Evolutionary conservation across 371 early-diverging fungal genomes (phyloP), one percentile per base, ranked within the genome.

Genomic region (Basidiobolus meristosporus): DNA sequence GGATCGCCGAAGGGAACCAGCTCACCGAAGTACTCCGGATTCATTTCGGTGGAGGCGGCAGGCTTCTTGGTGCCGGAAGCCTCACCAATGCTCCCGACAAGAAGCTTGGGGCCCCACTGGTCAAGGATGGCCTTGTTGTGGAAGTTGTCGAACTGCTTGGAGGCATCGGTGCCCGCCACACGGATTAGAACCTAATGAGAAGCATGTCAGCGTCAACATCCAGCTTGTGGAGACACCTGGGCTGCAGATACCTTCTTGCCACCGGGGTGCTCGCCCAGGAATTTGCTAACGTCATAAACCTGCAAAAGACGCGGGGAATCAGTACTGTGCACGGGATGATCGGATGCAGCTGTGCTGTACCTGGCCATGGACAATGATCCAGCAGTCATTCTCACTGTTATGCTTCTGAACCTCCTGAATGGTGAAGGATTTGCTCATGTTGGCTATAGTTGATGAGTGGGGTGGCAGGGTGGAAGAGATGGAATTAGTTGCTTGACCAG

Each of bases 181-280:
- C 79, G 81, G 29, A 81, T 43, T 2, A 85, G 52, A 33, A 85
- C 69, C 54, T 82, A n/a, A 70, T 46, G 69, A 39, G 17, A 38
- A 35, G 19, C 36, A 38, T 15, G 44, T 33, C 22, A 39, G 38
- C 7, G 4, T 5, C 5, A 6, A 39, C 26, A 12, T 30, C 29
- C 9, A 7, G 34, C 11, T 4, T 16, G 21, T 19, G 7, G 22
- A 7, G 22, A 30, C 15, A 12, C 26, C 11, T n/a, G n/a, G 18
- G 3, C 1, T 4, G 12, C 3, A 28, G 7, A 7, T 16, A 54
- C 56, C 37, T 55, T 59, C 45, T 59, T 62, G 18, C 90, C 90
- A 36, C 93, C 95, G 2, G 95, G 95, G 51, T 93, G 92, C 41
- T 74, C 82, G 40, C 70, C 62, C 37, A 92, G 38, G 48, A 90